phyloP scores from a whole-genome alignment of 129 eudicot genomes.

The Helichrysum umbraculigerum region DNA sequence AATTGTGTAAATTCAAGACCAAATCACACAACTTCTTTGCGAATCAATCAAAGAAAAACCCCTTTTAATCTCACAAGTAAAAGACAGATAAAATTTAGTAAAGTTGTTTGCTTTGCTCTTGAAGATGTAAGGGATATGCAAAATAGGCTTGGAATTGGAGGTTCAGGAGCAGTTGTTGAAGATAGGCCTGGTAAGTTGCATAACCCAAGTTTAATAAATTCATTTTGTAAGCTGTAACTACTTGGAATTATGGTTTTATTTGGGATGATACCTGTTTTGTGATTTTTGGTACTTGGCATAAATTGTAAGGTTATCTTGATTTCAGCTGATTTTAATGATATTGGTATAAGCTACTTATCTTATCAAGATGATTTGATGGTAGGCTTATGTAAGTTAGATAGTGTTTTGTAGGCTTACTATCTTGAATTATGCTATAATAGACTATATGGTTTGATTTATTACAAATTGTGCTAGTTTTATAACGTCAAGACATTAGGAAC shows the following conservation, averaged over 20 bases:
- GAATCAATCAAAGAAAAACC: slow-evolving; percentile 39
- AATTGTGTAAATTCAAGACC: slow-evolving; percentile 45
- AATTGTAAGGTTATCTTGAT: slow-evolving; percentile 15
- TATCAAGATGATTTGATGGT: slow-evolving; percentile 18
- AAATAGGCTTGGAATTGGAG: slow-evolving; percentile 41
- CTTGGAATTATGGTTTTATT: neutral
- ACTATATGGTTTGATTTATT: neutral
- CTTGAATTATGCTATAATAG: neutral
- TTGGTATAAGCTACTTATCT: slow-evolving; percentile 7
- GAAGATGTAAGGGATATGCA: slow-evolving; percentile 63
- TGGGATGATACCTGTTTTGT: neutral
- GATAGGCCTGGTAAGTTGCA: slow-evolving; percentile 53
- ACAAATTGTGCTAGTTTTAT: neutral
- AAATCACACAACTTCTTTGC: slow-evolving; percentile 35
- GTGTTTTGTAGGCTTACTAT: slow-evolving; percentile 7
- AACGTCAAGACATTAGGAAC: neutral
- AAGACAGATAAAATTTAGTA: slow-evolving; percentile 39
- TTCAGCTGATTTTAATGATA: slow-evolving; percentile 16
- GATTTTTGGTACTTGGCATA: neutral
- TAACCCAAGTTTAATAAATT: neutral
- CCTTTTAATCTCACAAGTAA: slow-evolving; percentile 33
- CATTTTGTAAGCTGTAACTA: neutral
- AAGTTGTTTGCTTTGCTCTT: slow-evolving; percentile 61
- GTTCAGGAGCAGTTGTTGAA: slow-evolving; percentile 49
- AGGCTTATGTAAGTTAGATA: neutral